phyloP scores from a whole-genome alignment of 208 protist species.

The Leishmania mexicana region DNA sequence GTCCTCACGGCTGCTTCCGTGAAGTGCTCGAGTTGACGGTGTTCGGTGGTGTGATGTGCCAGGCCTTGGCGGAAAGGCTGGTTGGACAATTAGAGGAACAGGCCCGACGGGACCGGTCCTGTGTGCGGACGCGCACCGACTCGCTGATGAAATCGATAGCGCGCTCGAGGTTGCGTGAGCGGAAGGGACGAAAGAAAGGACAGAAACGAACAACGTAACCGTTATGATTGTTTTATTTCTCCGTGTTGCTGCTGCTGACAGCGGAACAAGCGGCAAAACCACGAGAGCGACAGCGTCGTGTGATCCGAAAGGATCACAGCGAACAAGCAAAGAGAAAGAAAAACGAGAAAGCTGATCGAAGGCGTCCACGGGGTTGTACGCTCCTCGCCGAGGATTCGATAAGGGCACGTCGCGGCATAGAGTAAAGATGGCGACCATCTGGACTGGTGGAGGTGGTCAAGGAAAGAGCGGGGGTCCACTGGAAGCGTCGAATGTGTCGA shows the following conservation, averaged over 20 bases:
- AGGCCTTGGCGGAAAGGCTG: too few species aligned
- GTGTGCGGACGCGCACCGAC: too few species aligned
- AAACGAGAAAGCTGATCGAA: too few species aligned
- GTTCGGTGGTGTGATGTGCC: too few species aligned
- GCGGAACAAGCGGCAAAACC: background rate
- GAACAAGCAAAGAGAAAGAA: background rate
- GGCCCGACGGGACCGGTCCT: background rate
- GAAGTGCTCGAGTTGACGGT: too few species aligned
- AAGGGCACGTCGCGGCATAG: background rate
- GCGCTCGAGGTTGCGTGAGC: background rate
- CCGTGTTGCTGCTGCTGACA: background rate
- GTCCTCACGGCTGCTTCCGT: background rate
- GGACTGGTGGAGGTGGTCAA: background rate
- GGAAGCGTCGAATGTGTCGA: background rate
- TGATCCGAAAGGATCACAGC: background rate
- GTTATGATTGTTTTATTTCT: too few species aligned
- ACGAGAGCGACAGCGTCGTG: too few species aligned
- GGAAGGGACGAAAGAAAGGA: background rate
- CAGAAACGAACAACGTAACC: background rate
- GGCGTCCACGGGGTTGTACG: background rate
- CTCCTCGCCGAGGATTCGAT: background rate
- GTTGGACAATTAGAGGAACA: background rate
- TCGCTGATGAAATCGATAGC: background rate
- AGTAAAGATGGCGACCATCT: background rate
- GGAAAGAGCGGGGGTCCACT: background rate